These are phyloP conservation scores for Hypoxylon sp. DNA, from an alignment of 2,329 filamentous ascomycete species.

Conservation along the genomic window DNA sequence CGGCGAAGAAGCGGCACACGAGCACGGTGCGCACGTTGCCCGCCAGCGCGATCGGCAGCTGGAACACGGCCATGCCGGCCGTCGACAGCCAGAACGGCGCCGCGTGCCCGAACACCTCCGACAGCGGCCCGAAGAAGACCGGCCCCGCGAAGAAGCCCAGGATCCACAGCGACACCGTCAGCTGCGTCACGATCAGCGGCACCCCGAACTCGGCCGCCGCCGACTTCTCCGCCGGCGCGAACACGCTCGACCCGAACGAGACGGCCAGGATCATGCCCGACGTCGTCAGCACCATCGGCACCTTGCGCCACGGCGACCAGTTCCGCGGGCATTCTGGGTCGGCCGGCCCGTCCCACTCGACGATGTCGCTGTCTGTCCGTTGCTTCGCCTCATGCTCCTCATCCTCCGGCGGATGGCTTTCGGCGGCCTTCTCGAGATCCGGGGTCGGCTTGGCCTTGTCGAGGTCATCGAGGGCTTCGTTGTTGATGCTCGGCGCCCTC, in stretches of 20 bases:
- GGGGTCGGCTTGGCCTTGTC: neutral
- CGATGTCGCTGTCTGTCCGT: neutral
- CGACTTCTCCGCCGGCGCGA: constrained; percentile 24
- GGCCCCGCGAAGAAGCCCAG: constrained; percentile 27
- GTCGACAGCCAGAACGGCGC: constrained; percentile 23
- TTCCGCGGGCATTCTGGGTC: constrained; percentile 33
- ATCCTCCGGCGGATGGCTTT: neutral
- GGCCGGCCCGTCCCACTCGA: constrained; percentile 32
- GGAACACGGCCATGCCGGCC: constrained; percentile 28
- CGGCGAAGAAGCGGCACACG: constrained; percentile 34
- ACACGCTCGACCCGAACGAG: constrained; percentile 33
- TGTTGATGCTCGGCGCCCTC: constrained; percentile 1
- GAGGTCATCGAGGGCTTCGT: neutral
- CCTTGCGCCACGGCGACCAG: constrained; percentile 23
- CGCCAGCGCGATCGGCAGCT: constrained; percentile 33
- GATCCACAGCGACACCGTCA: constrained; percentile 28
- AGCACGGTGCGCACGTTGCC: constrained; percentile 29
- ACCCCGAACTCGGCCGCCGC: constrained; percentile 26
- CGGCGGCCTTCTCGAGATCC: neutral
- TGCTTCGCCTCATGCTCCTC: neutral
- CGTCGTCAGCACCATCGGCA: constrained; percentile 26
- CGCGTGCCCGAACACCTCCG: constrained; percentile 28
- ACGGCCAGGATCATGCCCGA: constrained; percentile 26
- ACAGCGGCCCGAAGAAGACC: constrained; percentile 29
- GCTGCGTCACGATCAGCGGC: constrained; percentile 25